Evolutionary conservation across 768 basidiomycete genomes (phyloP).

Genomic region (Mycena sanguinolenta): DNA sequence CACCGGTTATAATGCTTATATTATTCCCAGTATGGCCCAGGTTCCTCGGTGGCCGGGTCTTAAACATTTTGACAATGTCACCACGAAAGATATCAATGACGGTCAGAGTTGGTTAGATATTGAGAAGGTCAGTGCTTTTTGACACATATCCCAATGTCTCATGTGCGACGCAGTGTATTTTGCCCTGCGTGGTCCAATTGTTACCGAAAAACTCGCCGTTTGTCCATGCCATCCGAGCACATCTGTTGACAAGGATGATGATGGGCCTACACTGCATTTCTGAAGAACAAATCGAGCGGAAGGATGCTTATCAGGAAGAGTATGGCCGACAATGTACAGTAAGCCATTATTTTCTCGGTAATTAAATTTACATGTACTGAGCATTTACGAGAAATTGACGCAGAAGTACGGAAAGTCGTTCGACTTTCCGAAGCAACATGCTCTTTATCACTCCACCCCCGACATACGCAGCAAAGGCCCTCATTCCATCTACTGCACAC

Average conservation of each 20-base stretch:
- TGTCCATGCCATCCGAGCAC: constrained; percentile 28
- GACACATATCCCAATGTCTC: background rate
- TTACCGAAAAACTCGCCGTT: constrained; percentile 19
- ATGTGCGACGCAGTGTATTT: constrained; percentile 16
- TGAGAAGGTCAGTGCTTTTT: constrained; percentile 21
- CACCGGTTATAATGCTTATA: too few species aligned
- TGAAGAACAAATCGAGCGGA: too few species aligned
- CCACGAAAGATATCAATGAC: constrained; percentile 29
- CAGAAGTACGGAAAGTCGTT: constrained; percentile 14
- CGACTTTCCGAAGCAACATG: constrained; percentile 31
- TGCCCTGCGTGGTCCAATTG: constrained; percentile 27
- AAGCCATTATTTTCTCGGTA: too few species aligned
- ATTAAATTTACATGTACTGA: background rate
- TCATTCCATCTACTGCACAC: constrained; percentile 27
- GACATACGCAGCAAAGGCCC: constrained; percentile 16
- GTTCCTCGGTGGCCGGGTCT: constrained; percentile 32
- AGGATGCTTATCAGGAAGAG: too few species aligned
- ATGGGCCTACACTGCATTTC: background rate
- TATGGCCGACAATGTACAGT: too few species aligned
- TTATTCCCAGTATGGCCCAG: constrained; percentile 28
- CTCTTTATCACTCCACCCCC: background rate
- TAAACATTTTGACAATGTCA: constrained; percentile 32
- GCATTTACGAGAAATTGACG: constrained; percentile 11
- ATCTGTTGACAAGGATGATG: constrained; percentile 23
- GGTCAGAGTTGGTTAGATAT: constrained; percentile 34